Conservation (phyloP, 148 eudicot species). For the Fallopia convolvulus region DNA sequence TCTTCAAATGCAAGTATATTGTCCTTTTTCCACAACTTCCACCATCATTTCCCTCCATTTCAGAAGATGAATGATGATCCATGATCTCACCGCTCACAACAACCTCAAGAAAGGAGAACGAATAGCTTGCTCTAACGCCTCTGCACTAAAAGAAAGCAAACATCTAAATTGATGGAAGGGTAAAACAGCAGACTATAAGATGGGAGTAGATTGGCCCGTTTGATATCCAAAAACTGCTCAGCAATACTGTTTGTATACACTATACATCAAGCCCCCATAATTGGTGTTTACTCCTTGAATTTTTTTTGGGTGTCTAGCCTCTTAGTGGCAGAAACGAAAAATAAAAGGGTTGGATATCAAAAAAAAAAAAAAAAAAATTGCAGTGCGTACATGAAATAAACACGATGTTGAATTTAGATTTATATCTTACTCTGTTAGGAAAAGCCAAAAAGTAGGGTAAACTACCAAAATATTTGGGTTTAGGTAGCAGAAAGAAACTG, state of each 20-base stretch:
- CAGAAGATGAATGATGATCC: conserved; percentile 27
- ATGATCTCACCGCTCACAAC: conserved; percentile 70
- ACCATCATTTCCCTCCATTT: conserved; percentile 25
- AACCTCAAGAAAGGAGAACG: conserved; percentile 81
- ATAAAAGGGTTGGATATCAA: not conserved
- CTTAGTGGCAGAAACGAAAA: not conserved
- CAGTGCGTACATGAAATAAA: not conserved
- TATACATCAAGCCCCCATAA: not conserved
- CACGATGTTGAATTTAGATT: not conserved
- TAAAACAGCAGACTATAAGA: not conserved
- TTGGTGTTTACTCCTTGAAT: not conserved
- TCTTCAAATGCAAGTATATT: conserved; percentile 72
- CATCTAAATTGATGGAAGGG: not conserved
- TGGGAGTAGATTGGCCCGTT: not conserved
- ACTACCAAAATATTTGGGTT: too few species aligned
- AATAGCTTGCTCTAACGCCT: conserved; percentile 58
- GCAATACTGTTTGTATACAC: not conserved
- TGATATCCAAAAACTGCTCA: too few species aligned
- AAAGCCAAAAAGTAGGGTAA: too few species aligned
- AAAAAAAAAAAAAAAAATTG: not conserved
- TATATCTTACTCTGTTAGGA: too few species aligned
- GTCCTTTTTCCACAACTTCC: conserved; percentile 34
- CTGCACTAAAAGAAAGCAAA: conserved; percentile 28
- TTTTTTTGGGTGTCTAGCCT: not conserved
- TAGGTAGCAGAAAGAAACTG: too few species aligned